These are phyloP conservation scores for Vitis amurensis DNA, from an alignment of 164 flowering plant genomes.

Conservation along the genomic window DNA sequence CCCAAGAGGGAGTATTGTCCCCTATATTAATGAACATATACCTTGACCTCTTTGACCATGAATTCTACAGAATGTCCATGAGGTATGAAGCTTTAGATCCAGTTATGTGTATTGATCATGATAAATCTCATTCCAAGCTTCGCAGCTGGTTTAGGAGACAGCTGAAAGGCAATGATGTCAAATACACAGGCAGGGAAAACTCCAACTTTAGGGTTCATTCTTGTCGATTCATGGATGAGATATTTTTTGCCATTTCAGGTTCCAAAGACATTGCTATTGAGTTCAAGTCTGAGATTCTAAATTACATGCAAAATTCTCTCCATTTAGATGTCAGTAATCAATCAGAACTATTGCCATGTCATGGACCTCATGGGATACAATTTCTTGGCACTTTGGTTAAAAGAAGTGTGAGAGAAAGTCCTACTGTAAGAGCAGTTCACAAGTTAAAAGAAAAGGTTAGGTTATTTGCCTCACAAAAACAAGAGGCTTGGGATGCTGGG, in stretches of 20 bases:
- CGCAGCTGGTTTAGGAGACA: conserved; percentile 87
- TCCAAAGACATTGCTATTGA: conserved; percentile 51
- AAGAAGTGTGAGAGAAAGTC: conserved; percentile 46
- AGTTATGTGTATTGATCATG: conserved; percentile 15
- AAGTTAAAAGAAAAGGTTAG: conserved; percentile 81
- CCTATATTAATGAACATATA: conserved; percentile 86
- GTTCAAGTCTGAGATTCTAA: conserved; percentile 50
- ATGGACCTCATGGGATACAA: conserved; percentile 38
- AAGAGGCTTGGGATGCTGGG: conserved; percentile 70
- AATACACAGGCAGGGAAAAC: conserved; percentile 12
- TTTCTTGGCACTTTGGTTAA: conserved; percentile 61
- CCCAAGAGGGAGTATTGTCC: conserved; percentile 90
- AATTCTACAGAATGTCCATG: conserved; percentile 63
- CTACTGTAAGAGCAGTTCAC: conserved; percentile 72
- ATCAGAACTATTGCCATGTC: conserved; percentile 43
- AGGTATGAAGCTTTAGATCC: conserved; percentile 67
- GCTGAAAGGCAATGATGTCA: conserved; percentile 30
- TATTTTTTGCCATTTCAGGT: conserved; percentile 70
- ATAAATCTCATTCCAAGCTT: conserved; percentile 44
- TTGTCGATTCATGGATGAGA: conserved; percentile 91
- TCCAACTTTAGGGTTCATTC: conserved; percentile 48
- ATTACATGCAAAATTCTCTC: conserved; percentile 48
- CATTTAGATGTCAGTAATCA: conserved; percentile 44
- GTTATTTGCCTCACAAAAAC: conserved; percentile 71
- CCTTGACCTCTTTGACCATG: conserved; percentile 75